Percentiles rank a stretch among this genome's conserved stretches.
phyloP scores from a whole-genome alignment of 1,139 yeast genomes.

The Insectozyma bohioensis region DNA sequence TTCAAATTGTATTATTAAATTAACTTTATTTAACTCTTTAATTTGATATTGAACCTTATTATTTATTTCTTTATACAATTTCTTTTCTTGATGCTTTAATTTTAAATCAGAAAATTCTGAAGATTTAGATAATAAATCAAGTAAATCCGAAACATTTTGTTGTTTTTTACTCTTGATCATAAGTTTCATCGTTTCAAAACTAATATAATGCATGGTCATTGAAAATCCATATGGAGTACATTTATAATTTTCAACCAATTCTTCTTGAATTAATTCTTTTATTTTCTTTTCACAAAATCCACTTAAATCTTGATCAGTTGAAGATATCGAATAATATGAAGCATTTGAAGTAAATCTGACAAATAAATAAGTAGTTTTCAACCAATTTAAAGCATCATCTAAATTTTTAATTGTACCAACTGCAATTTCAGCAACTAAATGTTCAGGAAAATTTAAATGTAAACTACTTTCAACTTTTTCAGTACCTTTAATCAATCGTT shows the following conservation, averaged over 20 bases:
- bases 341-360: slow-evolving; percentile 43
- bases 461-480: slow-evolving; percentile 51
- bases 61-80: slow-evolving; percentile 40
- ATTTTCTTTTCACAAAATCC: slow-evolving; percentile 30
- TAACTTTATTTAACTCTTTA: slow-evolving; percentile 29
- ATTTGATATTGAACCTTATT: slow-evolving; percentile 3
- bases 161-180: slow-evolving; percentile 19
- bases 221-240: slow-evolving; percentile 43
- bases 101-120: slow-evolving; percentile 38
- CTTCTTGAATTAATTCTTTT: slow-evolving; percentile 22
- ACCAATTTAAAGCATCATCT: slow-evolving; percentile 48
- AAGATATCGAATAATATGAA: slow-evolving; percentile 25
- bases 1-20: slow-evolving; percentile 43
- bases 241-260: slow-evolving; percentile 24
- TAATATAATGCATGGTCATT: slow-evolving; percentile 47
- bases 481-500: slow-evolving; percentile 41
- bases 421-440: slow-evolving; percentile 50
- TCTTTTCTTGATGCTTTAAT: slow-evolving; percentile 44
- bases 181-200: slow-evolving; percentile 39
- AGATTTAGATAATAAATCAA: slow-evolving; percentile 29
- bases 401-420: slow-evolving; percentile 38
- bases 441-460: slow-evolving; percentile 44
- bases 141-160: slow-evolving; percentile 20
- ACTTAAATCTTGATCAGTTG: slow-evolving; percentile 24
- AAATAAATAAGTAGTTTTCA: slow-evolving; percentile 52